A percentile compares a stretch with the other conserved stretches of the same genome.
Evolutionary conservation across 805 yeast genomes (phyloP).

Genomic region (Sugiyamaella qingdaonensis): DNA sequence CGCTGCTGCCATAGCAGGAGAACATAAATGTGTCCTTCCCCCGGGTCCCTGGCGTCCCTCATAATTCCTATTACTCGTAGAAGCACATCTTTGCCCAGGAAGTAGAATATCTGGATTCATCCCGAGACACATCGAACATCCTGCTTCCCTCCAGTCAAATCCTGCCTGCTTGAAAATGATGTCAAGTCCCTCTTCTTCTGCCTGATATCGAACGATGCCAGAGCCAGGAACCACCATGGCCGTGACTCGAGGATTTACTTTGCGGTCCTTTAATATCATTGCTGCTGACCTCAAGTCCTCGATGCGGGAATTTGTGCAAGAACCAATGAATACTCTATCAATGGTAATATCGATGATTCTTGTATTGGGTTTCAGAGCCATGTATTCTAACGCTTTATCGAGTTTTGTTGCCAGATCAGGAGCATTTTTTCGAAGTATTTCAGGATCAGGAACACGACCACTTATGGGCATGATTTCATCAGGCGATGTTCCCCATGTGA

Average conservation of each 20-base stretch:
- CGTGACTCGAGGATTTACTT: conserved; percentile 74
- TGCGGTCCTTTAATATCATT: conserved; percentile 79
- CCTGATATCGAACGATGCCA: conserved; percentile 86
- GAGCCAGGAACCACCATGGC: conserved; percentile 97
- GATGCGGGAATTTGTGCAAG: conserved; percentile 95
- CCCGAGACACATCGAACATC: conserved; percentile 98
- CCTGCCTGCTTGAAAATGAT: conserved; percentile 87
- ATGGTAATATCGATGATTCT: conserved; percentile 66
- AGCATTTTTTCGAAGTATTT: conserved; percentile 44
- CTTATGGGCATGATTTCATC: conserved; percentile 96
- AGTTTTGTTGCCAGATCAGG: conserved; percentile 75
- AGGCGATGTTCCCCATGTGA: conserved; percentile 99
- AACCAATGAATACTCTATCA: conserved; percentile 95
- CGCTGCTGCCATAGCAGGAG: conserved; percentile 99
- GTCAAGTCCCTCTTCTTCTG: conserved; percentile 90
- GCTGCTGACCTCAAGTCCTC: conserved; percentile 97
- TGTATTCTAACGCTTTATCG: conserved; percentile 85
- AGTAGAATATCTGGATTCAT: conserved; percentile 96
- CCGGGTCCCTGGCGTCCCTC: conserved; percentile 98
- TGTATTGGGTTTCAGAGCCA: conserved; percentile 81
- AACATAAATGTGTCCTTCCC: conserved; percentile 94
- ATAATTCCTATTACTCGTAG: conserved; percentile 96
- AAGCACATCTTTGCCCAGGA: conserved; percentile 96
- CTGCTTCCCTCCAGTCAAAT: conserved; percentile 98
- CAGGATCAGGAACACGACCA: conserved; percentile 85